Percentiles rank a stretch among this genome's conserved stretches.
phyloP scores from a whole-genome alignment of 805 yeast genomes.

The Tanozyma kutaoensis region DNA sequence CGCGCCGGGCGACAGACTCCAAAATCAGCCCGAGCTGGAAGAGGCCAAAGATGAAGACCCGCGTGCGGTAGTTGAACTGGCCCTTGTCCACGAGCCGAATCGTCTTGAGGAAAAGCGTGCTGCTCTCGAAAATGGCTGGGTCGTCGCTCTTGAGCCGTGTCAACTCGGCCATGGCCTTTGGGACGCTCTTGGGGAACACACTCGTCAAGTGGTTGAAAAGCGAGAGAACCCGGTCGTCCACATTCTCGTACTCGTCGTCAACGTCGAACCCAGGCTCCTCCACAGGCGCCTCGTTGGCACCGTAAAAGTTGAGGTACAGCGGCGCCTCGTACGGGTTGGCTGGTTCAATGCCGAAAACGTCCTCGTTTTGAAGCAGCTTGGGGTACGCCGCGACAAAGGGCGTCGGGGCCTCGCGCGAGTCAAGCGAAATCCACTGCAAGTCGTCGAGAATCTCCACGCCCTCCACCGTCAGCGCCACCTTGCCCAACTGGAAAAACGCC shows the following conservation, averaged over 20 bases:
- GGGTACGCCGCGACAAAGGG: slow-evolving; percentile 6
- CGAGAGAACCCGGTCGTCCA: slow-evolving; percentile 12
- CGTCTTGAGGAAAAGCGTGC: slow-evolving; percentile 39
- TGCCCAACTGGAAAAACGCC: slow-evolving; percentile 67
- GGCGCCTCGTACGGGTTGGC: slow-evolving; percentile 6
- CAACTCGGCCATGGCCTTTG: slow-evolving; percentile 46
- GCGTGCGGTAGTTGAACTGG: slow-evolving; percentile 47
- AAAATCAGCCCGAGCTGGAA: slow-evolving; percentile 35
- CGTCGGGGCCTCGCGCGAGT: background rate
- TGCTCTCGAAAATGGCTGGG: slow-evolving; percentile 41
- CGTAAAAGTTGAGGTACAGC: slow-evolving; percentile 3
- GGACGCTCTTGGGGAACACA: slow-evolving; percentile 20
- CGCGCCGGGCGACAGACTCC: slow-evolving; percentile 36
- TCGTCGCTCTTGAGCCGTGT: slow-evolving; percentile 35
- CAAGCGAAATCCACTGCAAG: slow-evolving; percentile 42
- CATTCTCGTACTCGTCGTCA: background rate
- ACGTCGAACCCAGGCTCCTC: background rate
- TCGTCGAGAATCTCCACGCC: slow-evolving; percentile 83
- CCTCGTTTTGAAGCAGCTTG: slow-evolving; percentile 4
- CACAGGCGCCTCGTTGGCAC: slow-evolving; percentile 2
- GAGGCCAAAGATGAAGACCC: slow-evolving; percentile 55
- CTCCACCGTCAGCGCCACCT: slow-evolving; percentile 56
- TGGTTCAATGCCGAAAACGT: slow-evolving; percentile 4
- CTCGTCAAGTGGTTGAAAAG: slow-evolving; percentile 40
- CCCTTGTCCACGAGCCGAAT: slow-evolving; percentile 38